phyloP scores from a whole-genome alignment of 2,329 filamentous ascomycete species.

The Fusarium buxicola region DNA sequence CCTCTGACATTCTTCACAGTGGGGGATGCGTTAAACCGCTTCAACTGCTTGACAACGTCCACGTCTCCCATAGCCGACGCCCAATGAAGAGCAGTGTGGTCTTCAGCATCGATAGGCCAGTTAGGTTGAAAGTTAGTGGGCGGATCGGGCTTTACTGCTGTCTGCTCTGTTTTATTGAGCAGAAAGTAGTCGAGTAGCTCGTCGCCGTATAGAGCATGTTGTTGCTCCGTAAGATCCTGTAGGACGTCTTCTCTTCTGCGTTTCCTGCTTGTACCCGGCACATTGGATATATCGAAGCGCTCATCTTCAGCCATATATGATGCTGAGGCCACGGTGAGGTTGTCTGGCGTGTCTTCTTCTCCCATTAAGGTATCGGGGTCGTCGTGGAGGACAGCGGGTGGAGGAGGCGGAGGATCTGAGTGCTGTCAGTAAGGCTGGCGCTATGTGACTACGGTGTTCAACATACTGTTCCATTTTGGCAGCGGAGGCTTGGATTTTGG shows the following conservation, averaged over 20 bases:
- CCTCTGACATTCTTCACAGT: conserved; percentile 77
- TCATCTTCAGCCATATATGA: conserved; percentile 89
- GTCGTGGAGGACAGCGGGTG: conserved; percentile 57
- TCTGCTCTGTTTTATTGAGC: conserved; percentile 81
- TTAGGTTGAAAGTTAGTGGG: conserved; percentile 90
- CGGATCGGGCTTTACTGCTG: conserved; percentile 78
- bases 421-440: conserved; percentile 15
- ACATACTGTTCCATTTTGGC: conserved; percentile 65
- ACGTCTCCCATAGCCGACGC: conserved; percentile 97
- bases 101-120: conserved; percentile 91
- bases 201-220: conserved; percentile 92
- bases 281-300: conserved; percentile 76
- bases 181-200: conserved; percentile 97
- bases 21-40: conserved; percentile 81
- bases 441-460: background rate
- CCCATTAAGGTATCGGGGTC: conserved; percentile 72
- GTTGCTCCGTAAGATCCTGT: conserved; percentile 77
- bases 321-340: conserved; percentile 83
- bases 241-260: conserved; percentile 77
- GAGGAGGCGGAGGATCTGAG: conserved; percentile 40
- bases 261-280: conserved; percentile 72
- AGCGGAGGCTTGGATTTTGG: conserved; percentile 66
- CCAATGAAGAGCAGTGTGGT: conserved; percentile 95
- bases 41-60: conserved; percentile 88
- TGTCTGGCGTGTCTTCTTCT: conserved; percentile 86